A percentile compares a stretch with the other conserved stretches of the same genome.
phyloP scores from a whole-genome alignment of 371 early-diverging fungal genomes.

The Nematocida major region DNA sequence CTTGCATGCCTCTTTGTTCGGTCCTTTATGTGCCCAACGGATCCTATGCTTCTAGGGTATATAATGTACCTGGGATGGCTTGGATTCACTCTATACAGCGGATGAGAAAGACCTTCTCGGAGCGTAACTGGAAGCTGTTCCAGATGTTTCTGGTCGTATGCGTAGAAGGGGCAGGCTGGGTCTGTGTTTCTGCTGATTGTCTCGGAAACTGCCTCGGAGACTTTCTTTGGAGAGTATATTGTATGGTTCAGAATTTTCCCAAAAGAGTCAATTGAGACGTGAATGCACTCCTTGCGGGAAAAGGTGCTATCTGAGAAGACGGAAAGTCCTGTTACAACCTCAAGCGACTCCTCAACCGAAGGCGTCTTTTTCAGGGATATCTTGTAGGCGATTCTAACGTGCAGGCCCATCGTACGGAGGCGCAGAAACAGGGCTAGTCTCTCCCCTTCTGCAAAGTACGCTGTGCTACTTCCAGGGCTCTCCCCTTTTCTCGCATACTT shows the following conservation, averaged over 20 bases:
- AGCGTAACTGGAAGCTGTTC: background rate
- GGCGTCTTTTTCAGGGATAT: background rate
- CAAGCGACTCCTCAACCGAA: background rate
- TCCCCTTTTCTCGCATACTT: no score
- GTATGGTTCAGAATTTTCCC: conserved; percentile 30
- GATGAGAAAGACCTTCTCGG: conserved; percentile 22
- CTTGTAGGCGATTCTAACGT: conserved; percentile 8
- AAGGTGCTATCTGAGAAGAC: conserved; percentile 2
- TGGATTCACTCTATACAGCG: conserved; percentile 26
- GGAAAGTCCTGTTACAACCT: conserved; percentile 25
- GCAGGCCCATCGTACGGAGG: background rate
- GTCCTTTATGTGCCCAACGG: conserved; percentile 9
- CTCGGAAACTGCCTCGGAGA: background rate
- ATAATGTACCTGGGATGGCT: background rate
- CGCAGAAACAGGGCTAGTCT: background rate
- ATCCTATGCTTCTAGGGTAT: conserved; percentile 23
- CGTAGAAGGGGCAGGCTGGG: background rate
- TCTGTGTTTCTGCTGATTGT: background rate
- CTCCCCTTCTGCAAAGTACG: background rate
- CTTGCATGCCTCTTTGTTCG: background rate
- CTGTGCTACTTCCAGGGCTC: no score
- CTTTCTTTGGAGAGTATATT: background rate
- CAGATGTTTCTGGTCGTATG: conserved; percentile 7
- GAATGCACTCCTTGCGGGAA: background rate
- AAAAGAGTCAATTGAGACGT: background rate